Percentiles rank a stretch among this genome's conserved stretches.
Conservation (phyloP, 23 red algal genomes). For the Pyropia yezoensis region DNA sequence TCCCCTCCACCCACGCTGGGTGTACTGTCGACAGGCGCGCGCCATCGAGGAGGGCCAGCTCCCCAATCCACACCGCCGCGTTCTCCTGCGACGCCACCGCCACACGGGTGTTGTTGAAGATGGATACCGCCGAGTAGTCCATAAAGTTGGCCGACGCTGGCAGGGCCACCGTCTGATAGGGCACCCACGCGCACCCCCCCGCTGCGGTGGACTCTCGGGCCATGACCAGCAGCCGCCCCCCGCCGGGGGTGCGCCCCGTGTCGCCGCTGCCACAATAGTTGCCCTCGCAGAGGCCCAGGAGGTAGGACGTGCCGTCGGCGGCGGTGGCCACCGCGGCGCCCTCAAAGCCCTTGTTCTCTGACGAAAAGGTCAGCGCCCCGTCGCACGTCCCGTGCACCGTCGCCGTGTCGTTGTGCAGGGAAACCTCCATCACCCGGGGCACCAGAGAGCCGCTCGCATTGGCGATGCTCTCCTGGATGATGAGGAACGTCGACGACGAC, state of each 20-base stretch:
- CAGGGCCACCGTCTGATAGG: constrained; percentile 7
- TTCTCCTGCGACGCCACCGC: constrained; percentile 39
- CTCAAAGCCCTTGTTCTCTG: constrained; percentile 49
- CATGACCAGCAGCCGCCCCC: constrained; percentile 28
- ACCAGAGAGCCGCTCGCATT: constrained; percentile 16
- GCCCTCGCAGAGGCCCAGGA: constrained; percentile 41
- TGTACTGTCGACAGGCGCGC: background rate
- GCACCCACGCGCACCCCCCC: constrained; percentile 10
- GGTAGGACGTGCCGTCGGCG: constrained; percentile 3
- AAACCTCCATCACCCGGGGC: constrained; percentile 15
- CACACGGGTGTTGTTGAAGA: constrained; percentile 6
- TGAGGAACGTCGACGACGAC: constrained; percentile 5
- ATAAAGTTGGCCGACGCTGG: constrained; percentile 11
- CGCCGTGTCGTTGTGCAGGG: background rate
- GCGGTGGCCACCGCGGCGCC: constrained; percentile 29
- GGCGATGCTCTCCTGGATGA: constrained; percentile 8
- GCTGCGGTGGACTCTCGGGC: background rate
- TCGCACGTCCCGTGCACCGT: constrained; percentile 15
- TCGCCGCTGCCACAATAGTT: constrained; percentile 27
- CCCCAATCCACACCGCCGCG: constrained; percentile 28
- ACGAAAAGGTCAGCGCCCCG: constrained; percentile 10
- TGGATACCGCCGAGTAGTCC: constrained; percentile 31
- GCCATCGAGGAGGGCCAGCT: constrained; percentile 4
- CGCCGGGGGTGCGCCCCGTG: constrained; percentile 9
- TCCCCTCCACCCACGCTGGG: too few species aligned